Base-by-base conservation (phyloP, 495 filamentous ascomycete genomes). In the Aspergillus bridgeri region DNA sequence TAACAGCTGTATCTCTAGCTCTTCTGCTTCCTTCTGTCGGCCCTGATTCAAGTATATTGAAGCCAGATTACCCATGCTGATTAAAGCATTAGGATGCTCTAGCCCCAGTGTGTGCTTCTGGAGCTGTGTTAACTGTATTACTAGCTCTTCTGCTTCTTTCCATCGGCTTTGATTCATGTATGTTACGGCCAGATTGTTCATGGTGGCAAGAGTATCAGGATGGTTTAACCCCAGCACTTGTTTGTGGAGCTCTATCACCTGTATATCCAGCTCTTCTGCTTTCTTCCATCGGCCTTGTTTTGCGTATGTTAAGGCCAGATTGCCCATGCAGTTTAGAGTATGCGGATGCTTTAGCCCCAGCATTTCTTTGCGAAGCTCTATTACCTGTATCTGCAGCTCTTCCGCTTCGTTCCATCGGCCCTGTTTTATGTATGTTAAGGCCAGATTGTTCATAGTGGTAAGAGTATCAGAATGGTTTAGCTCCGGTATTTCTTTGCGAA, bases 291-390 rank as follows among this genome's bases (percentile, higher is more conserved):
- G n/a, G 21, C 53, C 53, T 23, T 47, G 44, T 15, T 20, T 2
- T 1, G 13, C 3, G 33, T n/a, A 23, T 15, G 27, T 23, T 25
- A n/a, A 47, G 27, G 20, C 53, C 22, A 74, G 61, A 17, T 61
- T 61, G 22, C 55, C 57, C 48, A 69, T 62, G 51, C 61, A 63
- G 5, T 0, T 58, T 43, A 75, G 59, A 13, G 65, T 74, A 50
- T 62, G n/a, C n/a, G n/a, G n/a, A 63, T 72, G 72, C 33, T 75
- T 66, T 17, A 25, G 46, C 2, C 77, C 74, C 3, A 77, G 59
- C 20, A 69, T 54, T 58, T 49, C n/a, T 69, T 51, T 69, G 56
- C 43, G 48, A 48, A 15, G n/a, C 54, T 66, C 56, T 9, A 68
- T 25, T 3, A 53, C 67, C 49, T 60, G 61, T 42, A 44, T 51